These are phyloP conservation scores for Pseudomicrostroma phylloplanum DNA, from an alignment of 1,284 basidiomycete genomes.

Conservation along the genomic window DNA sequence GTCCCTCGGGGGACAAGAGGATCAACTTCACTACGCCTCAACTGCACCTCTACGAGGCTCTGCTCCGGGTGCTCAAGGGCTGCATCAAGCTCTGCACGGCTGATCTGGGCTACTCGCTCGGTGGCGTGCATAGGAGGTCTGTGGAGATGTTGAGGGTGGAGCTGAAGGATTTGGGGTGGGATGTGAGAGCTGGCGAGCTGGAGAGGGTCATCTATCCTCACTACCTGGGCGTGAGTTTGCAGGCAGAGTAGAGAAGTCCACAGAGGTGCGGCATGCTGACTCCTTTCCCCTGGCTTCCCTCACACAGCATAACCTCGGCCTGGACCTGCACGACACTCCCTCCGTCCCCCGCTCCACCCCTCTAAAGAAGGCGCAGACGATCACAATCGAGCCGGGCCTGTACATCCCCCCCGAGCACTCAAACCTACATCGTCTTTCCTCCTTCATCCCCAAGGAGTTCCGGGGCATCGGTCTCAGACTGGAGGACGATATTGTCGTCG, in stretches of 20 bases:
- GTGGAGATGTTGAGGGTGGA: constrained; percentile 67
- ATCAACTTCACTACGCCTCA: constrained; percentile 76
- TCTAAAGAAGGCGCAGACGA: constrained; percentile 35
- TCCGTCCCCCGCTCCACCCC: constrained; percentile 31
- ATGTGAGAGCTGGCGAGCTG: constrained; percentile 60
- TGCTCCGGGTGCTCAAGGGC: constrained; percentile 69
- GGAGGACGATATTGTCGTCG: constrained; percentile 47
- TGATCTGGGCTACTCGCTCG: constrained; percentile 58
- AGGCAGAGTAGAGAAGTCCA: too few relatives aligned
- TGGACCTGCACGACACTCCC: constrained; percentile 55
- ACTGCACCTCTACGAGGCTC: constrained; percentile 76
- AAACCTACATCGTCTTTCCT: background rate
- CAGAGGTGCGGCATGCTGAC: too few relatives aligned
- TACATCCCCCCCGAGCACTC: constrained; percentile 35
- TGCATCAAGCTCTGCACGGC: constrained; percentile 58
- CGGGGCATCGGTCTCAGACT: constrained; percentile 46
- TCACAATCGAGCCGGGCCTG: constrained; percentile 47
- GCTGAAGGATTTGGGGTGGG: constrained; percentile 72
- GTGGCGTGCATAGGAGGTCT: constrained; percentile 72
- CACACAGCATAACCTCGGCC: constrained; percentile 66
- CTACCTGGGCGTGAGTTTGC: constrained; percentile 59
- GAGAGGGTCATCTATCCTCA: constrained; percentile 77
- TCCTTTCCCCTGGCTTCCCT: background rate
- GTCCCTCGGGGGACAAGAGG: constrained; percentile 1
- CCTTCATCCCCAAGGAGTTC: constrained; percentile 27